Evolutionary conservation across 345 rosid genomes (phyloP), one percentile per base, ranked within the genome.

Genomic region (Fremontodendron californicum): DNA sequence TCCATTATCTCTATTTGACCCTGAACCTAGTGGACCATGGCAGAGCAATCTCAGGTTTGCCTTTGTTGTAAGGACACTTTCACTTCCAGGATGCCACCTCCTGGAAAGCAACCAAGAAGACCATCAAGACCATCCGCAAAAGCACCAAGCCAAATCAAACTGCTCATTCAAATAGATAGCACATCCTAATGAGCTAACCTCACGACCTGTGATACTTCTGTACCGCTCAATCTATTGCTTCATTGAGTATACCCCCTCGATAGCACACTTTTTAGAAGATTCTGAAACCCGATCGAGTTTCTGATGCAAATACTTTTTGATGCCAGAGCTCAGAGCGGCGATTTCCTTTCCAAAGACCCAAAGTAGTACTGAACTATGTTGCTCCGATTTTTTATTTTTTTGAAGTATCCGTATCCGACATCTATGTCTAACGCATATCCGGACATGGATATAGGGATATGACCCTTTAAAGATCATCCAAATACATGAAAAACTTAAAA

Each of bases 1-100:
- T 88, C 90, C 97, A 93, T 90, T 51, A 94, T 88, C 85, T 94
- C 98, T 92, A 94, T 87, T 65, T 94, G 98, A 42, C 98, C 98
- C 75, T 94, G 98, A 78, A 93, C 85, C 81, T 79, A 16, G 86
- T 84, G 16, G 90, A 82, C 98, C 98, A 95, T 0, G 99, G 99
- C 62, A 90, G 83, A 39, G 88, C 98, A 23, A 61, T 80, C 35
- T 95, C 94, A 0, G 97, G 94, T 75, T 89, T 95, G 70, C 99
- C 99, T 85, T 91, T 95, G 88, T 95, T 95, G 77, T 85, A 95
- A 0, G 99, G 98, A 58, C 98, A 95, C 71, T n/a, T 94, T 94
- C 77, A 94, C 98, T 86, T 95, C 99, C 55, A 93, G 79, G 77
- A 95, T 82, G 46, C 98, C 98, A 54, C 89, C 92, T 33, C 83